These are phyloP conservation scores for Curvularia spicifera DNA, from an alignment of 2,329 filamentous ascomycete species.

Conservation along the genomic window DNA sequence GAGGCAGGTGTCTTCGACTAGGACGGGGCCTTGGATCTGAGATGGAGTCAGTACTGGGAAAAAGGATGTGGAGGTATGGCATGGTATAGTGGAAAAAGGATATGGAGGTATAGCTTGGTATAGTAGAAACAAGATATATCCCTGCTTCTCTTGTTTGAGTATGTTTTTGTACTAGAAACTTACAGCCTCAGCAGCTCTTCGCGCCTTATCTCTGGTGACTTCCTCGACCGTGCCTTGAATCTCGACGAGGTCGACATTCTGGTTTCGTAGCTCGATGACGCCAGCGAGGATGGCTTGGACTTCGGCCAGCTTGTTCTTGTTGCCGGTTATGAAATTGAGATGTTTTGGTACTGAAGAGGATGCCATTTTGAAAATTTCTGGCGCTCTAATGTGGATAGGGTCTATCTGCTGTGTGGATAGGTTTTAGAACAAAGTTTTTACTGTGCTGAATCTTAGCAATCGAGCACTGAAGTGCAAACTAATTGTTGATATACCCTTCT, in stretches of 20 bases:
- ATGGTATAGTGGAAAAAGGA: not conserved
- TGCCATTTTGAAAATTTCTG: slow-evolving; percentile 16
- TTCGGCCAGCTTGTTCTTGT: slow-evolving; percentile 90
- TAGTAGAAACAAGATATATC: not conserved
- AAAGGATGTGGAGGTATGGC: not conserved
- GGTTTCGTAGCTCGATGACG: slow-evolving; percentile 73
- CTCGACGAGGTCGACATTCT: slow-evolving; percentile 81
- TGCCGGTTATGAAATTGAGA: slow-evolving; percentile 95
- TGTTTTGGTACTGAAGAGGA: slow-evolving; percentile 49
- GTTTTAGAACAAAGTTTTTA: not conserved
- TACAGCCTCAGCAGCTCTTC: slow-evolving; percentile 78
- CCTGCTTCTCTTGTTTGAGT: not conserved
- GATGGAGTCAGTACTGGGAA: not conserved
- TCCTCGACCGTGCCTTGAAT: slow-evolving; percentile 93
- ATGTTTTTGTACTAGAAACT: slow-evolving; percentile 25
- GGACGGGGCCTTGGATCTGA: slow-evolving; percentile 81
- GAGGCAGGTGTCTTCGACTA: slow-evolving; percentile 94
- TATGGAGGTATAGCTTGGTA: not conserved
- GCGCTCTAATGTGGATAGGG: not conserved
- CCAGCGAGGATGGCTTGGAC: slow-evolving; percentile 79
- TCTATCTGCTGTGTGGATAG: not conserved
- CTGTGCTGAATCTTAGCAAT: not conserved
- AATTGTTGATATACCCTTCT: not conserved
- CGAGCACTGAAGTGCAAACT: not conserved
- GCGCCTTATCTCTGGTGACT: slow-evolving; percentile 87